These are phyloP conservation scores for Calocybe indica DNA, from an alignment of 768 basidiomycete species.

Conservation along the genomic window DNA sequence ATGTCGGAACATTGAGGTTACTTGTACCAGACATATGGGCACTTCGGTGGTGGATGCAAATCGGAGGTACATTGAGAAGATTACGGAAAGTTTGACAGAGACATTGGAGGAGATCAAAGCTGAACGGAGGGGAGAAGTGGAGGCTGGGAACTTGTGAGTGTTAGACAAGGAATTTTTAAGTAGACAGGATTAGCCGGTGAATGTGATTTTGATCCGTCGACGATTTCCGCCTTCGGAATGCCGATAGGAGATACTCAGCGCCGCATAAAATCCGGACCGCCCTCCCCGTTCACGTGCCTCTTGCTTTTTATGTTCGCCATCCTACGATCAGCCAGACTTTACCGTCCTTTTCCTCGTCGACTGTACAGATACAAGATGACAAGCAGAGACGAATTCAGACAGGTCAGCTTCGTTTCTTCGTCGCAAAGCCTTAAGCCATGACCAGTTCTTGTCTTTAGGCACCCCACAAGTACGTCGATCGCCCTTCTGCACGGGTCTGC, in stretches of 20 bases:
- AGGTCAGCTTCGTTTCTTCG: too few relatives aligned
- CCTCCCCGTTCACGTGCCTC: conserved; percentile 6
- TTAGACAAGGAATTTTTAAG: too few relatives aligned
- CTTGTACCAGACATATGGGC: conserved; percentile 72
- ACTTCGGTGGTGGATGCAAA: conserved; percentile 56
- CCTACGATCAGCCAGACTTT: conserved; percentile 5
- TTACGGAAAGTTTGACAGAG: conserved; percentile 50
- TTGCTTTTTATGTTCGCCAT: conserved; percentile 9
- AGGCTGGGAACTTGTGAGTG: too few relatives aligned
- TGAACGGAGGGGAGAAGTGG: background rate
- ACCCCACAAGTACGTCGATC: conserved; percentile 29
- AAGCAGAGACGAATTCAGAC: conserved; percentile 17
- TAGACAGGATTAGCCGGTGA: too few relatives aligned
- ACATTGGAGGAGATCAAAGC: conserved; percentile 29
- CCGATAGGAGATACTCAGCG: too few relatives aligned
- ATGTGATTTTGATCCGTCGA: too few relatives aligned
- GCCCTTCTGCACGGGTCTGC: background rate
- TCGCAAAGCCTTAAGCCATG: background rate
- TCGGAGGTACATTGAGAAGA: conserved; percentile 65
- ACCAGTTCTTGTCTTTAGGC: conserved; percentile 12
- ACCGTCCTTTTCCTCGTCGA: background rate
- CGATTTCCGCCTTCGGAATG: too few relatives aligned
- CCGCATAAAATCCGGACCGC: too few relatives aligned
- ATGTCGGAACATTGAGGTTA: background rate
- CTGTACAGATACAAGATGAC: conserved; percentile 14